Conservation (phyloP, 2,329 filamentous ascomycete species). For the Penicillium decumbens region DNA sequence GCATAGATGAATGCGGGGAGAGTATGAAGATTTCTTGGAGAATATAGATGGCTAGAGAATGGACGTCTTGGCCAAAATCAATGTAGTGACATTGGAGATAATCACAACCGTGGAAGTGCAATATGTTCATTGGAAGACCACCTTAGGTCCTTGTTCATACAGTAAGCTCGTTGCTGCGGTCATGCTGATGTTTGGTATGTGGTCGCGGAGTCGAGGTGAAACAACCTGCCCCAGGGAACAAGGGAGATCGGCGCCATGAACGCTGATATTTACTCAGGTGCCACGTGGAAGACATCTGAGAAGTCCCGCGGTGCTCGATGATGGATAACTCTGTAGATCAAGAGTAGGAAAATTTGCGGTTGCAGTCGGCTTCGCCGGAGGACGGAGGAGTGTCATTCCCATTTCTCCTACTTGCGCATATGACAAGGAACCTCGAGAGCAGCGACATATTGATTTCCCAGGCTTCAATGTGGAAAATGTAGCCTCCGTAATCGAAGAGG, state of each 20-base stretch:
- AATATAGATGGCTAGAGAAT: background rate
- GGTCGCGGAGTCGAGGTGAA: background rate
- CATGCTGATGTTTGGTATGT: background rate
- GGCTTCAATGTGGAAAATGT: background rate
- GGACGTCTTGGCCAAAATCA: background rate
- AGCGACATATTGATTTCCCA: background rate
- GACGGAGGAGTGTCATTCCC: background rate
- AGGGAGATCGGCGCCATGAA: background rate
- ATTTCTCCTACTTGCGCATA: background rate
- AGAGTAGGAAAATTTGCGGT: background rate
- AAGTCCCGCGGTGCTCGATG: background rate
- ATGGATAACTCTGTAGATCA: background rate
- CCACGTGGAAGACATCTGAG: background rate
- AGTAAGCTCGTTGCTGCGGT: background rate
- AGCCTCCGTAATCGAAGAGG: background rate
- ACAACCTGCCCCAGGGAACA: background rate
- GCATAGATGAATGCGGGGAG: background rate
- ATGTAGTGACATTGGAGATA: background rate
- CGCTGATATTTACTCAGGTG: background rate
- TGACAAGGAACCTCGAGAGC: background rate
- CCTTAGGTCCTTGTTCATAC: background rate
- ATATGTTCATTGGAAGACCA: background rate
- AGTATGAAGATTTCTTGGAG: background rate
- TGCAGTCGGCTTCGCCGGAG: background rate
- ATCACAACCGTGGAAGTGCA: background rate